Conservation (phyloP, 371 early-diverging fungal species). For the Gilbertella persicaria region DNA sequence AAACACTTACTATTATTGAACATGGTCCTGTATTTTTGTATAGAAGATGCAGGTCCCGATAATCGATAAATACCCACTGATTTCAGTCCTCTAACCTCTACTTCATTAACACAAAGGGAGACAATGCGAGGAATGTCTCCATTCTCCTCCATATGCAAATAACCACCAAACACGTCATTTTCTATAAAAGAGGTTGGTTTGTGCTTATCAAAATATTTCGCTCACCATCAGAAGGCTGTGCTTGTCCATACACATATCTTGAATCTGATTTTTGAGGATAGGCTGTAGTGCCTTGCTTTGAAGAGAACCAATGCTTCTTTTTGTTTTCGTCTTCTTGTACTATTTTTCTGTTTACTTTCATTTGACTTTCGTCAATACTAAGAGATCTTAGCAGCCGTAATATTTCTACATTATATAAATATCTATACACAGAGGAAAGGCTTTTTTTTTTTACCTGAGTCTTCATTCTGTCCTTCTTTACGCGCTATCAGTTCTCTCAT, state of each 20-base stretch:
- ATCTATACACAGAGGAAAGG: too few species aligned
- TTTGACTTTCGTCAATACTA: conserved; percentile 21
- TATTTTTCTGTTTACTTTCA: conserved; percentile 34
- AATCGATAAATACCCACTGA: conserved; percentile 83
- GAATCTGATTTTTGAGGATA: conserved; percentile 5
- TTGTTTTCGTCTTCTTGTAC: conserved; percentile 7
- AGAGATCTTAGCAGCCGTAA: conserved; percentile 24
- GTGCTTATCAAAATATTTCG: background rate
- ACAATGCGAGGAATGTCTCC: conserved; percentile 63
- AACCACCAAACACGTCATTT: conserved; percentile 67
- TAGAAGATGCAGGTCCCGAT: conserved; percentile 72
- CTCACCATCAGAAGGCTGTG: conserved; percentile 11
- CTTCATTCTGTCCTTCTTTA: conserved; percentile 29
- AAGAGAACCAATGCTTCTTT: conserved; percentile 17
- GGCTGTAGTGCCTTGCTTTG: conserved; percentile 4
- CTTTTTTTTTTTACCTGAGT: conserved; percentile 6
- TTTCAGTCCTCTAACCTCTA: conserved; percentile 64
- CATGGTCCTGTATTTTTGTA: conserved; percentile 60
- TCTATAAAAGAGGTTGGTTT: background rate
- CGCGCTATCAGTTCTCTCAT: conserved; percentile 52
- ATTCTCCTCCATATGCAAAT: conserved; percentile 39
- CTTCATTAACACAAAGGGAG: conserved; percentile 62
- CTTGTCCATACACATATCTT: conserved; percentile 10
- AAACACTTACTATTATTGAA: conserved; percentile 62
- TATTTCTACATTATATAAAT: too few species aligned